Base-by-base conservation (phyloP, 371 early-diverging fungal genomes). In the Rhizopus arrhizus region DNA sequence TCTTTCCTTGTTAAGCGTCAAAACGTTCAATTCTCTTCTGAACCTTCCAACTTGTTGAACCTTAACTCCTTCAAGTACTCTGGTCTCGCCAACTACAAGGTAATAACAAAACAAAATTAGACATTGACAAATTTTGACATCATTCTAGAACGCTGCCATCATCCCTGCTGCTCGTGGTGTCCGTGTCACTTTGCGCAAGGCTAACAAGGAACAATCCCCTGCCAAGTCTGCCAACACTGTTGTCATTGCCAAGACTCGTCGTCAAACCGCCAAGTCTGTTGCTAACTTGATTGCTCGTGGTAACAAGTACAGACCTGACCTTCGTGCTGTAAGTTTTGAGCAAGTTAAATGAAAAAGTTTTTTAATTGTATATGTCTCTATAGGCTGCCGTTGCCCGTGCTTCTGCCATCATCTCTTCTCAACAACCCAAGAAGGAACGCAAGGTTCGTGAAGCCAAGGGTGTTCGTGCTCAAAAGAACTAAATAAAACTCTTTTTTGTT, bases 1-100 rank as follows among this genome's bases (percentile, higher is more conserved):
- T 85, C 88, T 73, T 95, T 89, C 87, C 80, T 95, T 64, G 93
- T 94, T 73, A 92, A 93, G 89, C 86, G 92, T 68, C 81, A 81
- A 78, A 91, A 91, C 58, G 84, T 87, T 71, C 82, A 87, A 80
- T 84, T 95, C 84, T 85, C 87, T 65, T 66, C 88, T 54, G 94
- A 95, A 81, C 83, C 87, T 66, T 85, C 86, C 66, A 95, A 93
- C 90, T 81, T 95, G 78, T 78, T 73, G 77, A 92, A 92, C 85
- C 63, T 78, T 75, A 85, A 95, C 89, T 78, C 90, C 62, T 90
- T 85, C 88, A 93, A 92, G 87, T 91, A 82, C 89, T 91, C 92
- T 72, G 90, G 90, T 62, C 55, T 93, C 69, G 91, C 91, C 71
- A 88, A 87, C 86, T 70, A 70, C 72, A 89, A 89, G 87, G 88